Base-by-base conservation (phyloP, 1,284 basidiomycete species). In the Malassezia pachydermatis region DNA sequence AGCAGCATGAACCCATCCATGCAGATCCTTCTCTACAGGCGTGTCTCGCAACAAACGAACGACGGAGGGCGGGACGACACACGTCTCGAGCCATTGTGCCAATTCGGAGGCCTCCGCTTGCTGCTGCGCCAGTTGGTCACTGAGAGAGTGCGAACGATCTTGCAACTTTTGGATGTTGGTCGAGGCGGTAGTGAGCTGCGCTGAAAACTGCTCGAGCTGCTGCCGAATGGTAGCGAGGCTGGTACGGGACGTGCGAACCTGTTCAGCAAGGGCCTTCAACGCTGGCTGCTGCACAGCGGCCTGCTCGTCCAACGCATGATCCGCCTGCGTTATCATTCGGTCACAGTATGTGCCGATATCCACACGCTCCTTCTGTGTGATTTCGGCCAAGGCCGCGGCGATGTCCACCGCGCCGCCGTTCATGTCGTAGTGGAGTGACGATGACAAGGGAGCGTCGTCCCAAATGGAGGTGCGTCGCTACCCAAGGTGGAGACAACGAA, bases 131-230 rank as follows among this genome's bases (percentile, higher is more conserved):
- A 96, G 77, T 51, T 84, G 79, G 52, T 79, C 80, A 58, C 95
- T 90, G 40, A 98, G 92, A 39, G 84, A 82, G 57, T 86, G 84
- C 65, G 86, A 90, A 30, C 87, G 80, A 54, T 81, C 79, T 70
- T 98, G 92, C 20, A 99, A 78, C 58, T 92, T 85, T 0, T 86
- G 84, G 67, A 99, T 94, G 68, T 98, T 90, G 0, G 87, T 85
- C 2, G 92, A 95, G 4, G 96, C 89, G 2, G 84, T 82, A 3
- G 85, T 84, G 5, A 99, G 78, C 73, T 99, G 90, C 59, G 79
- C 83, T 73, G 95, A 89, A 64, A 98, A 99, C 0, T 27, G 17
- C 19, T 41, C 41, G 4, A 57, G 46, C 29, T 49, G 35, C 10
- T 28, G 19, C 10, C 44, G 51, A 27, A 57, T 48, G 25, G 37